Conservation (phyloP, 352 stramenopile species). For the Blastocystis sp. region DNA sequence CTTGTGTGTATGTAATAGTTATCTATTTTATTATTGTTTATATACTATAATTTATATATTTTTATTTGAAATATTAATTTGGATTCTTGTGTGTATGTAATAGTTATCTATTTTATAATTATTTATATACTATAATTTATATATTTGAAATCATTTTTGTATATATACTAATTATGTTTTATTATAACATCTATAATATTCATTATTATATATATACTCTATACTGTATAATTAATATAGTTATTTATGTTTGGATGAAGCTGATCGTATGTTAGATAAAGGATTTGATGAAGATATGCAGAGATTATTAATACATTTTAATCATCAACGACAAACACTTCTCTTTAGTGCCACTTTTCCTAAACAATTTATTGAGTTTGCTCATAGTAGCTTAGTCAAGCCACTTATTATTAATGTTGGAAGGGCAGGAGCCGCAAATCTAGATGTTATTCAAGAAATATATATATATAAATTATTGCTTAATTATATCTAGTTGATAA, state of each 20-base stretch:
- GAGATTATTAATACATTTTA: slow-evolving; percentile 93
- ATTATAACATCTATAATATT: no score
- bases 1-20: slow-evolving; percentile 51
- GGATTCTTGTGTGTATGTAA: no score
- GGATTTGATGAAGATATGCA: slow-evolving; percentile 67
- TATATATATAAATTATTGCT: no score
- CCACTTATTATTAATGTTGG: slow-evolving; percentile 94
- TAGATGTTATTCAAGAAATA: slow-evolving; percentile 74
- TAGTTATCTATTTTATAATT: no score
- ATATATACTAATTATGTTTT: no score
- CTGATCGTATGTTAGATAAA: slow-evolving; percentile 81
- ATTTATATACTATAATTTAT: no score
- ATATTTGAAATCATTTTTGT: no score
- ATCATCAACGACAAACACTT: slow-evolving; percentile 80
- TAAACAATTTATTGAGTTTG: slow-evolving; percentile 96
- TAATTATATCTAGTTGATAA: no score
- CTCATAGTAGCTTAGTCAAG: slow-evolving; percentile 72
- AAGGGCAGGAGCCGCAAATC: slow-evolving; percentile 79
- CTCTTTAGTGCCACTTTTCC: slow-evolving; percentile 95
- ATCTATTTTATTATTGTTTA: no score
- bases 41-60: no score
- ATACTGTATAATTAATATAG: slow-evolving; percentile 49
- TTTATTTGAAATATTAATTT: no score
- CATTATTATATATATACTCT: no score
- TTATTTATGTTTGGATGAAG: slow-evolving; percentile 94